These are phyloP conservation scores for Globisporangium paddicum DNA, from an alignment of 352 stramenopile species.

Conservation along the genomic window DNA sequence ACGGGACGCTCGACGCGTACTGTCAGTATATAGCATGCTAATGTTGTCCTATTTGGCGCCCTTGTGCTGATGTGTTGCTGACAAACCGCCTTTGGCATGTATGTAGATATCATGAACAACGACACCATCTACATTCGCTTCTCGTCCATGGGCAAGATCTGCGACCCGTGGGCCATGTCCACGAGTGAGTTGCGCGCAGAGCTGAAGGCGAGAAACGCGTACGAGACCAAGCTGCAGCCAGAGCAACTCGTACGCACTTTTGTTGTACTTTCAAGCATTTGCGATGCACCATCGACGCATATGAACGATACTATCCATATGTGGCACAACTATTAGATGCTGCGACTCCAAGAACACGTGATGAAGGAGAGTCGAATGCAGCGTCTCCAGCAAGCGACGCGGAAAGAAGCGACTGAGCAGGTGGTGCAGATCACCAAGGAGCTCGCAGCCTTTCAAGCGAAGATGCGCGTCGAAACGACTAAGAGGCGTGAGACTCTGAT, in stretches of 20 bases:
- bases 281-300: background rate
- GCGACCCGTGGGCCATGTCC: slow-evolving; percentile 71
- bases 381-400: slow-evolving; percentile 57
- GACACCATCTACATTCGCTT: slow-evolving; percentile 76
- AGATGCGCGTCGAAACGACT: slow-evolving; percentile 3
- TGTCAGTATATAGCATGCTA: too few relatives aligned
- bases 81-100: background rate
- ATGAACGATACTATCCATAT: background rate
- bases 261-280: too few relatives aligned
- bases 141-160: slow-evolving; percentile 54
- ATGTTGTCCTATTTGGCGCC: background rate
- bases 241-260: slow-evolving; percentile 51
- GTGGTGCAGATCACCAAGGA: slow-evolving; percentile 60
- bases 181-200: slow-evolving; percentile 65
- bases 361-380: slow-evolving; percentile 67
- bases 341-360: slow-evolving; percentile 44
- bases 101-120: slow-evolving; percentile 53
- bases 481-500: slow-evolving; percentile 11
- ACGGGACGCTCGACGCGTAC: slow-evolving; percentile 55
- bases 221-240: slow-evolving; percentile 58
- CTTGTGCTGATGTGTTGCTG: background rate
- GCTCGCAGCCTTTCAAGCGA: slow-evolving; percentile 20
- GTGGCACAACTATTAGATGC: slow-evolving; percentile 30
- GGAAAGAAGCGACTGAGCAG: slow-evolving; percentile 37
- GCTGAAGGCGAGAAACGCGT: slow-evolving; percentile 48